Conservation (phyloP, 2,329 filamentous ascomycete genomes). For the Alternaria ventricosa region DNA sequence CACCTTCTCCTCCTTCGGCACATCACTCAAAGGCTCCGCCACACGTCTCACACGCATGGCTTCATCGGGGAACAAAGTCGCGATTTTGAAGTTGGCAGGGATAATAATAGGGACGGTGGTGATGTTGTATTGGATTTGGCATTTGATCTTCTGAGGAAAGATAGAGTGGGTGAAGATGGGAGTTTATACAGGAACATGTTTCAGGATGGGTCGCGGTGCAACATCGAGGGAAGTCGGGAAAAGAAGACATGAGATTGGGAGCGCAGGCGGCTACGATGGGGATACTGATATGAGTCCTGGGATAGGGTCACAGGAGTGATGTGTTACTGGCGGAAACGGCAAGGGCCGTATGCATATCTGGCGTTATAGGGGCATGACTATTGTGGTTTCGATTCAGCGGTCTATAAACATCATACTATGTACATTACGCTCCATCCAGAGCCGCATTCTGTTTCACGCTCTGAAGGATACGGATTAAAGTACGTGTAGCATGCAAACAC, state of each 20-base stretch:
- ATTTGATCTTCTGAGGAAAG: constrained; percentile 20
- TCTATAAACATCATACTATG: constrained; percentile 10
- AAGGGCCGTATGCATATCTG: not conserved
- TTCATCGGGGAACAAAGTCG: constrained; percentile 85
- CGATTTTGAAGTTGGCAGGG: constrained; percentile 85
- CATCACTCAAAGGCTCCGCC: constrained; percentile 83
- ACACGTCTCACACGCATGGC: constrained; percentile 88
- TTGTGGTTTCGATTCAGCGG: constrained; percentile 1
- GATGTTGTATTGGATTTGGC: constrained; percentile 73
- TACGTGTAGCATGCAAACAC: not conserved
- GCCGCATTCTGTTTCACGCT: not conserved
- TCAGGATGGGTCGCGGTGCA: too few relatives aligned
- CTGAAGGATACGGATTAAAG: not conserved
- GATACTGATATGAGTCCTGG: too few relatives aligned
- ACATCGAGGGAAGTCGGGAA: too few relatives aligned
- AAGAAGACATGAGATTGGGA: not conserved
- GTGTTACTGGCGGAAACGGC: not conserved
- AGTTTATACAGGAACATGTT: not conserved
- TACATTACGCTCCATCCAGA: not conserved
- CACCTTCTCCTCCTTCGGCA: constrained; percentile 87
- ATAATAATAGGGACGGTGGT: constrained; percentile 78
- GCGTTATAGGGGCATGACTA: not conserved
- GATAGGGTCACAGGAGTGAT: not conserved
- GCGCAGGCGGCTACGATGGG: not conserved
- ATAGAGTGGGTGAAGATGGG: not conserved